Base-by-base conservation (phyloP, 1,284 basidiomycete species). In the Trichosporon faecale region DNA sequence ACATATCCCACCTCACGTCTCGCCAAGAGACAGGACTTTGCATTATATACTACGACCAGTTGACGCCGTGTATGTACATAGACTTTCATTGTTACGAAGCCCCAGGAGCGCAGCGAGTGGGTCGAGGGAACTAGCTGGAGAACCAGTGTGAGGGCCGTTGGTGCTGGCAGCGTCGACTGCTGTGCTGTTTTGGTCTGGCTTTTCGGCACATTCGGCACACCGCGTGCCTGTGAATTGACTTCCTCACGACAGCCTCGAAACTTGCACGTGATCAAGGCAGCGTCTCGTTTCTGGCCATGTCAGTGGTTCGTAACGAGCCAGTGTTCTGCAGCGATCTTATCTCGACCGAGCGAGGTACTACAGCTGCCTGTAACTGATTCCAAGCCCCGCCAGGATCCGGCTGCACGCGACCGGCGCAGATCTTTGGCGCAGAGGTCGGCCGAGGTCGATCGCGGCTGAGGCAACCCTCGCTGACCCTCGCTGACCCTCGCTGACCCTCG, bases 11-110 rank as follows among this genome's bases (percentile, higher is more conserved):
- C 18, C 18, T 29, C 12, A 31, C 29, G 3, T 18, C 18, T 16
- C 18, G 3, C 16, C n/a, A 3, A 9, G 57, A 29, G 27, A 61
- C 27, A 16, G 57, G 57, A 61, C 57, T 25, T 52, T 61, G 57
- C 57, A 61, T 61, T 61, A 61, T 31, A 61, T 33, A 61, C 57
- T 61, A 61, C 57, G 29, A 31, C 27, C 31, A 31, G 16, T 31
- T 61, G 29, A 61, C 57, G 57, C 57, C 57, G 57, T 61, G 57
- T 31, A 61, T 61, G 57, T 61, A 61, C 57, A 61, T 61, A 61
- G 57, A 61, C 31, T 11, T 21, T 61, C 57, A 61, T 61, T 61
- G 57, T 61, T 18, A 61, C 16, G 23, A 7, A 46, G 37, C 37
- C 3, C 9, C 31, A 33, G 4, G 31, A 33, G 31, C 31, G 31